These are phyloP conservation scores for Clausena lansium DNA, from an alignment of 345 rosid species.

Conservation along the genomic window DNA sequence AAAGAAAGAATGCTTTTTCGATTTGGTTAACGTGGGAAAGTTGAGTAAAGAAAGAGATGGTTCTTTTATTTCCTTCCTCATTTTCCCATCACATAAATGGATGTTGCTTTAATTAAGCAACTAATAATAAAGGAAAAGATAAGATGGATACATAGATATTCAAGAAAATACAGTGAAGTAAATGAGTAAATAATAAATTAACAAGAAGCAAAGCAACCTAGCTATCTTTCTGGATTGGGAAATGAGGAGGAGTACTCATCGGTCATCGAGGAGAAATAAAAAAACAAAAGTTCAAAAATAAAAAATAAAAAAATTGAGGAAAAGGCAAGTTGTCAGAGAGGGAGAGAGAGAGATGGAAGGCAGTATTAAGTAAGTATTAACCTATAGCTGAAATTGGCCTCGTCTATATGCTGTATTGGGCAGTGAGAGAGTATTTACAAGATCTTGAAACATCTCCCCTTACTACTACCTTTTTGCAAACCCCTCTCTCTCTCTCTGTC, in stretches of 20 bases:
- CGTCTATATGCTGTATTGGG: constrained; percentile 49
- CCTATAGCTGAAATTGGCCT: constrained; percentile 39
- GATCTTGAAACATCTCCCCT: constrained; percentile 9
- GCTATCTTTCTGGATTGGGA: neutral
- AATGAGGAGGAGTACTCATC: neutral
- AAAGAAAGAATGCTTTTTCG: constrained; percentile 48
- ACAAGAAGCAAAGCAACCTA: no score
- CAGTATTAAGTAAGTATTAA: neutral
- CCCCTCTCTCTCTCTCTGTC: constrained; percentile 21
- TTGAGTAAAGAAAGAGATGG: constrained; percentile 45
- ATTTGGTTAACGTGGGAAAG: constrained; percentile 74
- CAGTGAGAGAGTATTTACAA: constrained; percentile 20
- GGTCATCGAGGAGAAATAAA: neutral
- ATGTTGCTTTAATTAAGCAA: constrained; percentile 19
- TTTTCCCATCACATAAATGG: neutral
- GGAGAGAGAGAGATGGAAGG: constrained; percentile 38
- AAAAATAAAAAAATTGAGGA: constrained; percentile 20
- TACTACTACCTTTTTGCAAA: neutral
- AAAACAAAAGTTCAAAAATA: constrained; percentile 12
- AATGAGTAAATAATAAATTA: no score
- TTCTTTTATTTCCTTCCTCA: constrained; percentile 37
- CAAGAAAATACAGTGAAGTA: neutral
- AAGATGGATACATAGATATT: neutral
- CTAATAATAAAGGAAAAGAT: constrained; percentile 10
- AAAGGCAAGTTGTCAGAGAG: constrained; percentile 46